Conservation (phyloP, 169 alveolate genomes). For the Sarcocystis neurona region DNA sequence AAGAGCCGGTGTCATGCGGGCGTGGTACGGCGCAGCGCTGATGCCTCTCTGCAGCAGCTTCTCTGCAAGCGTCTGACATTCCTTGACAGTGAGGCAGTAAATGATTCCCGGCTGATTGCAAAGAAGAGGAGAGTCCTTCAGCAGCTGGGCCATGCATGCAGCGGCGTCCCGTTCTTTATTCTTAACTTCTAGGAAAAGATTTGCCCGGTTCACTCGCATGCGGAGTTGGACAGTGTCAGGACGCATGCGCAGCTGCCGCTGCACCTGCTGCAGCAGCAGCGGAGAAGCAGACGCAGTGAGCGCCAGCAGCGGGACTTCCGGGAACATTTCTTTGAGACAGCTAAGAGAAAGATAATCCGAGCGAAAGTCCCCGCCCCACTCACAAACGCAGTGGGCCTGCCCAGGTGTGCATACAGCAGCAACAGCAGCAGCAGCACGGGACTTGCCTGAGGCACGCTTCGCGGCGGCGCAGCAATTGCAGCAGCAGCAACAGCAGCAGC, state of each 20-base stretch:
- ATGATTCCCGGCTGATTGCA: conserved; percentile 78
- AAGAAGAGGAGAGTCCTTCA: conserved; percentile 19
- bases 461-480: background rate
- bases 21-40: conserved; percentile 77
- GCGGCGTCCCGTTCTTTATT: conserved; percentile 5
- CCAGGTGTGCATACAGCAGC: conserved; percentile 11
- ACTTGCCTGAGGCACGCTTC: background rate
- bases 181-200: conserved; percentile 49
- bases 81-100: conserved; percentile 92
- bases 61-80: conserved; percentile 88
- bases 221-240: conserved; percentile 23
- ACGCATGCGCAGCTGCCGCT: no score
- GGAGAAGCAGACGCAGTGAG: conserved; percentile 93
- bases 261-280: no score
- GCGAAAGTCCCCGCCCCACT: conserved; percentile 99
- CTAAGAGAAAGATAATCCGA: conserved; percentile 90
- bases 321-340: conserved; percentile 77
- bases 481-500: conserved; percentile 20
- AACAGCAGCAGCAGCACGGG: background rate
- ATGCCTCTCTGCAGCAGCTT: conserved; percentile 73
- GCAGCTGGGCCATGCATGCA: conserved; percentile 4
- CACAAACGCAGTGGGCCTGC: conserved; percentile 88
- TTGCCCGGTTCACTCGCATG: conserved; percentile 44
- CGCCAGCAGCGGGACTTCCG: conserved; percentile 85
- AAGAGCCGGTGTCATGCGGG: conserved; percentile 8